These are phyloP conservation scores for Russula brevipes DNA, from an alignment of 768 basidiomycete species.

Conservation along the genomic window DNA sequence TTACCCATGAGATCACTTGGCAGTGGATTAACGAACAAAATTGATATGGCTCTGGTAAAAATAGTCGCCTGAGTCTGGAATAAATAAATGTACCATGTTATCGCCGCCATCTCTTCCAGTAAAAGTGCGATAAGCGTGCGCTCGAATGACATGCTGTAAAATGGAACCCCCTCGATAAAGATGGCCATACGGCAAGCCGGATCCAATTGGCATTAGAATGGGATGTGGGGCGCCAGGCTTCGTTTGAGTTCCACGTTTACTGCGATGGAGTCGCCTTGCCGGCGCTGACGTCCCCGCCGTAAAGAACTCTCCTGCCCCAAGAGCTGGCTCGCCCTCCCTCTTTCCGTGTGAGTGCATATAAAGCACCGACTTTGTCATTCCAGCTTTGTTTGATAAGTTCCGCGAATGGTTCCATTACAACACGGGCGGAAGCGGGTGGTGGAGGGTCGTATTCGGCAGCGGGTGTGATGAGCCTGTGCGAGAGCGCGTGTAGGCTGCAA, in stretches of 20 bases:
- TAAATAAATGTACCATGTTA: background rate
- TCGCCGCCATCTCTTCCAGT: background rate
- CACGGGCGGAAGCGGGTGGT: constrained; percentile 19
- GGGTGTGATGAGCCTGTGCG: constrained; percentile 12
- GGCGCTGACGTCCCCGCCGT: constrained; percentile 32
- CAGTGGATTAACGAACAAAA: background rate
- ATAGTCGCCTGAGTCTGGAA: background rate
- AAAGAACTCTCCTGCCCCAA: constrained; percentile 45
- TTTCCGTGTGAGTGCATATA: constrained; percentile 15
- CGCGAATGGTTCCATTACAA: constrained; percentile 16
- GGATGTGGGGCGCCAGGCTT: background rate
- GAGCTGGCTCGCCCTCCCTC: constrained; percentile 26
- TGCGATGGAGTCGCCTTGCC: constrained; percentile 8
- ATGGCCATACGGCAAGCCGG: background rate
- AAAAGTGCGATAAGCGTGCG: background rate
- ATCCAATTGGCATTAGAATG: background rate
- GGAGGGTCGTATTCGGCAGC: constrained; percentile 17
- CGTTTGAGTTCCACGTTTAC: constrained; percentile 3
- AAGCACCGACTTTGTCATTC: constrained; percentile 20
- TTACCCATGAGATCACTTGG: background rate
- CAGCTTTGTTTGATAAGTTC: constrained; percentile 20
- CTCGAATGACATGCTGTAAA: background rate
- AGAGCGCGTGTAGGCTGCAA: constrained; percentile 15
- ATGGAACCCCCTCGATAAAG: background rate
- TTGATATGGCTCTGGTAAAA: constrained; percentile 3